Conservation (phyloP, 495 filamentous ascomycete genomes). For the Sabuloglossum arenarium region DNA sequence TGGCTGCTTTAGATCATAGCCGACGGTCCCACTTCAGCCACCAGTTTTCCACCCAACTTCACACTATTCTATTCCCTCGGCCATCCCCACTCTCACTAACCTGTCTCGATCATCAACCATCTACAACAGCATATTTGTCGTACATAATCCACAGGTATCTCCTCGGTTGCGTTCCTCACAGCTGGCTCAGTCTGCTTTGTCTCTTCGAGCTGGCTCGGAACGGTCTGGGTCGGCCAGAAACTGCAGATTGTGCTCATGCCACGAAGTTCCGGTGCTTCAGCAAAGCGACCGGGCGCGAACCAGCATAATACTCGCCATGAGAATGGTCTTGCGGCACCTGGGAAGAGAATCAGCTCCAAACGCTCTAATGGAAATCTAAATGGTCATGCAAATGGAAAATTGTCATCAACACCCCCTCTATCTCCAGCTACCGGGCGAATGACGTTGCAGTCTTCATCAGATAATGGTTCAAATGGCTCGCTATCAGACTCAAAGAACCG, state of each 20-base stretch:
- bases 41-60: not conserved
- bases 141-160: not conserved
- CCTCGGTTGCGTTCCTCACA: not conserved
- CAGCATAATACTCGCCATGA: slow-evolving; percentile 41
- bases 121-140: not conserved
- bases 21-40: not conserved
- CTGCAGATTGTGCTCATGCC: not conserved
- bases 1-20: not conserved
- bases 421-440: not conserved
- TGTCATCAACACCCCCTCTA: slow-evolving; percentile 17
- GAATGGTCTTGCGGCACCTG: slow-evolving; percentile 67
- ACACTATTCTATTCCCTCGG: not conserved
- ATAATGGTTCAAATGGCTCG: not conserved
- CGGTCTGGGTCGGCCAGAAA: not conserved
- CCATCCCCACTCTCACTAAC: not conserved
- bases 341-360: slow-evolving; percentile 57
- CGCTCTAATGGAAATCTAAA: slow-evolving; percentile 41
- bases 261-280: slow-evolving; percentile 9
- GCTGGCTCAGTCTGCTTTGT: not conserved
- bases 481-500: not conserved
- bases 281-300: slow-evolving; percentile 39
- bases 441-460: not conserved
- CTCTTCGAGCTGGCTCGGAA: slow-evolving; percentile 1
- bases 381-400: slow-evolving; percentile 27
- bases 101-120: not conserved